Percentiles rank a stretch among this genome's conserved stretches.
These are phyloP conservation scores for Kwoniella newhampshirensis DNA, from an alignment of 768 basidiomycete genomes.

Conservation along the genomic window DNA sequence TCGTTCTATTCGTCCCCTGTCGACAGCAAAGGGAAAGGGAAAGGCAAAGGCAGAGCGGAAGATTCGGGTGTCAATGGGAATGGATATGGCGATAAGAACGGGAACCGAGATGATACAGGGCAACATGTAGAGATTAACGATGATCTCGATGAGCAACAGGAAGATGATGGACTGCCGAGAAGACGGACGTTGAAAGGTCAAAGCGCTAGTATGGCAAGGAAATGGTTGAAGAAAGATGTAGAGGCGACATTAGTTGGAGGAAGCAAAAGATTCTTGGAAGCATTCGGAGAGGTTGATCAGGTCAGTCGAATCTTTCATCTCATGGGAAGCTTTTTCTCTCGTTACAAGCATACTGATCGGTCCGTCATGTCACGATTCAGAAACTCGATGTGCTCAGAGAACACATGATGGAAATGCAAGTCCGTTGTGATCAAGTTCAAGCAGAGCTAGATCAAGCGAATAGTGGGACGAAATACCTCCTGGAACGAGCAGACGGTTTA, in stretches of 20 bases:
- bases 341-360: no score
- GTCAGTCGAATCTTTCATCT: no score
- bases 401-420: conserved; percentile 76
- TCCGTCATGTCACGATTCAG: conserved; percentile 56
- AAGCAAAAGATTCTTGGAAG: conserved; percentile 75
- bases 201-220: conserved; percentile 69
- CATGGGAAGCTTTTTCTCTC: no score
- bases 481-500: conserved; percentile 68
- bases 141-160: no score
- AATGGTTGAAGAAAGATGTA: conserved; percentile 77
- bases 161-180: conserved; percentile 17
- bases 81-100: conserved; percentile 1
- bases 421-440: conserved; percentile 79
- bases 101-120: no score
- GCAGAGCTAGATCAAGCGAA: conserved; percentile 71
- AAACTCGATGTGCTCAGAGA: conserved; percentile 77
- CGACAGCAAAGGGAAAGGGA: conserved; percentile 19
- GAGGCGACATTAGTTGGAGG: conserved; percentile 78
- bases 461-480: conserved; percentile 70
- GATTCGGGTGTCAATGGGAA: conserved; percentile 9
- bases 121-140: no score
- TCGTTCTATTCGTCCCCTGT: conserved; percentile 61
- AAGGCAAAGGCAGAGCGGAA: conserved; percentile 9
- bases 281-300: conserved; percentile 84
- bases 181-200: conserved; percentile 31